Percentiles rank a stretch among this genome's conserved stretches.
Conservation (phyloP, 2,329 filamentous ascomycete genomes). For the Cercospora canescens region DNA sequence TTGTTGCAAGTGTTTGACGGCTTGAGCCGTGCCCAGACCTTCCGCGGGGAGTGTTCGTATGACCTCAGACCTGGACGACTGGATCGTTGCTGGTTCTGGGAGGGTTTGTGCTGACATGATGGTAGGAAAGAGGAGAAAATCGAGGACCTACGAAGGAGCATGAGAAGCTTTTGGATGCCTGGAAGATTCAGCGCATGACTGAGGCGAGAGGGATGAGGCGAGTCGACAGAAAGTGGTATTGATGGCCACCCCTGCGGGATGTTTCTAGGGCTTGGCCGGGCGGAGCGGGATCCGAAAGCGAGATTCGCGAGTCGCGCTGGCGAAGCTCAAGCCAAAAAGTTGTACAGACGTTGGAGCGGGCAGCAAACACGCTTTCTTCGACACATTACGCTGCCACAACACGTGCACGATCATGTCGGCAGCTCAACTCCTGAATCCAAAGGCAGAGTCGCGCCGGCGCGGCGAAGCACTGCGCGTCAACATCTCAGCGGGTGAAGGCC, state of each 20-base stretch:
- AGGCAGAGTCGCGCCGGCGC: conserved; percentile 96
- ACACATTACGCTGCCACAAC: background rate
- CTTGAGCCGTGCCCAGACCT: conserved; percentile 47
- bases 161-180: background rate
- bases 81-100: conserved; percentile 35
- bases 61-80: conserved; percentile 38
- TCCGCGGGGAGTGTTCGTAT: conserved; percentile 37
- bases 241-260: background rate
- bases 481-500: conserved; percentile 91
- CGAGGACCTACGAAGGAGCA: background rate
- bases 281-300: background rate
- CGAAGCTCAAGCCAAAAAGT: conserved; percentile 9
- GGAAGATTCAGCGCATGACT: background rate
- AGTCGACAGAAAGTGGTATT: background rate
- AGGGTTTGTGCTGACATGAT: conserved; percentile 31
- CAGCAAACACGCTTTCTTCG: background rate
- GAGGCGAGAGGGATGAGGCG: background rate
- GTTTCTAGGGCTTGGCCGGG: background rate
- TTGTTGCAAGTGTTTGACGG: conserved; percentile 45
- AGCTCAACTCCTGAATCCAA: conserved; percentile 96
- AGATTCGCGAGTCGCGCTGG: conserved; percentile 3
- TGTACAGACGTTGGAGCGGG: background rate
- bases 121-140: background rate
- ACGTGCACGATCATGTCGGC: conserved; percentile 70
- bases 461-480: conserved; percentile 97